These are phyloP conservation scores for Rhytidiadelphus loreus DNA, from an alignment of 225 moss, liverwort and hornwort species.

Conservation along the genomic window DNA sequence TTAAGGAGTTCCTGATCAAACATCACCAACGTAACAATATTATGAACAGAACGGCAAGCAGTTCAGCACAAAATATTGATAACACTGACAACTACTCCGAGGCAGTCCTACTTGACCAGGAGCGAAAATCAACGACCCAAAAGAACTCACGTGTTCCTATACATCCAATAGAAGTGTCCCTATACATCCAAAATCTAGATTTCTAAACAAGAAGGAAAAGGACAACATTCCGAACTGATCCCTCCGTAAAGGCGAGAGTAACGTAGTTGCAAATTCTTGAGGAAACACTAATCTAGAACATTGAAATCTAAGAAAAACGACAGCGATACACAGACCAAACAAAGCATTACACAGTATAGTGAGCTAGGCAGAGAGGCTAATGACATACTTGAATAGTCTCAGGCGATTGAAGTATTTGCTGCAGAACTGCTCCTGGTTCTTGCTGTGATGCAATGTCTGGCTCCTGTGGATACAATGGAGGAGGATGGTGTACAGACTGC, in stretches of 20 bases:
- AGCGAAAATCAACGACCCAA: neutral
- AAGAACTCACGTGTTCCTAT: neutral
- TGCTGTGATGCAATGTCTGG: slow-evolving; percentile 46
- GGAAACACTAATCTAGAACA: neutral
- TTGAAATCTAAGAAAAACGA: neutral
- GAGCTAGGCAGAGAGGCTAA: neutral
- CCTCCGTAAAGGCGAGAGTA: neutral
- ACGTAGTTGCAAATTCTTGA: neutral
- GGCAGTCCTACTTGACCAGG: neutral
- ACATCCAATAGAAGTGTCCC: neutral
- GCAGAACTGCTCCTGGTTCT: slow-evolving; percentile 73
- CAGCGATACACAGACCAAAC: neutral
- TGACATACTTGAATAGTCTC: slow-evolving; percentile 83
- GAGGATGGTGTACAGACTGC: slow-evolving; percentile 21
- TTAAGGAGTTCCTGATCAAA: slow-evolving; percentile 76
- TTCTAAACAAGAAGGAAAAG: neutral
- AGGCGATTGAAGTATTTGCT: slow-evolving; percentile 93
- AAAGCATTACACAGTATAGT: neutral
- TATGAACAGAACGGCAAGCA: neutral
- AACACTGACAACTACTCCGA: neutral
- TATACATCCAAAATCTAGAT: neutral
- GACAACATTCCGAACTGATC: neutral
- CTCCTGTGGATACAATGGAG: slow-evolving; percentile 47
- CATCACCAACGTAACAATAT: slow-evolving; percentile 5
- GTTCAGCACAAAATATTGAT: neutral